Evolutionary conservation across 169 alveolate genomes (phyloP).

Genomic region (Cyclospora cayetanensis): DNA sequence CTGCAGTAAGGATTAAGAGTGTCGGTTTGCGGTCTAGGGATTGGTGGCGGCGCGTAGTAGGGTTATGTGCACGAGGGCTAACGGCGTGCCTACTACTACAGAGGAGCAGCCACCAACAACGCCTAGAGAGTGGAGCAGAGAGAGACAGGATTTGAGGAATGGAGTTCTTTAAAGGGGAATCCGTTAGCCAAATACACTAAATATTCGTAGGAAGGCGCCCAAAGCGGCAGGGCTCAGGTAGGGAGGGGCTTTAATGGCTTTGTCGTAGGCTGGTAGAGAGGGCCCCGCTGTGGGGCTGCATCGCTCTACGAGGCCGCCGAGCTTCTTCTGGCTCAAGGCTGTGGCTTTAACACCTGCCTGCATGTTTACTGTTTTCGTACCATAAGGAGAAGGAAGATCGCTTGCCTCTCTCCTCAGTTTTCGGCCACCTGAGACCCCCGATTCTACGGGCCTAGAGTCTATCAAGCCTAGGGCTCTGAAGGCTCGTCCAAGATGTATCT

Average conservation of each 20-base stretch:
- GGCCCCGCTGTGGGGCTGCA: no score
- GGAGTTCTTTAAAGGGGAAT: background rate
- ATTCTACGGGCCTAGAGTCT: background rate
- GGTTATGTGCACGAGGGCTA: background rate
- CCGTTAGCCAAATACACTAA: background rate
- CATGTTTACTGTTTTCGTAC: background rate
- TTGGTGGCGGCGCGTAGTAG: background rate
- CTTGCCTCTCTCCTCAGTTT: background rate
- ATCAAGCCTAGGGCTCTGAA: background rate
- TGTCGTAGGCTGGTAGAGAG: no score
- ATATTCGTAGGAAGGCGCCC: background rate
- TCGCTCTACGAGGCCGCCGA: background rate
- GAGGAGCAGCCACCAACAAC: background rate
- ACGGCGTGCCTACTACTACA: background rate
- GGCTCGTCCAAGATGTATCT: constrained; percentile 60
- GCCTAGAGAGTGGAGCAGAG: no score
- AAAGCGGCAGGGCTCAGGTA: background rate
- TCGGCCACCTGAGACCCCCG: no score
- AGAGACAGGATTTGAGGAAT: no score
- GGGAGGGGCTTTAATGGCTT: no score
- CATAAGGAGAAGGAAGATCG: background rate
- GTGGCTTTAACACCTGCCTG: background rate
- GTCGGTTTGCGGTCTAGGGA: background rate
- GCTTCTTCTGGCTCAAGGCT: constrained; percentile 4
- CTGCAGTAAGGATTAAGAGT: constrained; percentile 17